Base-by-base conservation (phyloP, 306 rosid species). In the Abrus pulchellus region DNA sequence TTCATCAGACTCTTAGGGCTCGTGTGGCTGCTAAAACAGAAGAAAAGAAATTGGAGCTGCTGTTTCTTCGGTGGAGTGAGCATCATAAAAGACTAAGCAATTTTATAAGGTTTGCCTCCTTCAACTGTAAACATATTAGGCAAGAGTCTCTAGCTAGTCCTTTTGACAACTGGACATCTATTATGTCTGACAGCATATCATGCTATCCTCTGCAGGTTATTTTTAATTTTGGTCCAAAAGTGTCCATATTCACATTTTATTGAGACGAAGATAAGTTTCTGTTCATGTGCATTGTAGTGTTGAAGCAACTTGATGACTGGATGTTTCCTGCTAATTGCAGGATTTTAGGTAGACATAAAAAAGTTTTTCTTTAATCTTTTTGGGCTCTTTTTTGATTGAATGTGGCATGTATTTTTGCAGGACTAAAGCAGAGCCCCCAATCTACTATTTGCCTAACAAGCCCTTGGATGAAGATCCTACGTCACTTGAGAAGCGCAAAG, bases 241-340 rank as follows among this genome's bases (percentile, higher is more conserved):
- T 95, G 97, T 95, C 99, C 99, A 93, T 95, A 93, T 95, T 95
- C 98, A 88, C 97, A 86, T 94, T 93, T 89, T 91, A 91, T 86
- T 92, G 88, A 87, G 94, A 87, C 93, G 68, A 93, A 95, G 99
- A 95, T 95, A 95, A 95, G 99, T 91, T 95, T 95, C 99, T 74
- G 86, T 86, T 92, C 97, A 89, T 77, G 90, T 81, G 92, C 86
- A 85, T 90, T 76, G 89, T 86, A 84, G 83, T 86, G 78, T 83
- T 89, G 94, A 92, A 88, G 87, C 91, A 89, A 84, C 82, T 90
- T 90, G 90, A 83, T 86, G 84, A 48, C 84, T 79, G 76, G 88
- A 86, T 86, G 79, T 73, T 80, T 86, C 85, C 74, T 86, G 90
- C 87, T 77, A 47, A 57, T 75, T 83, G 88, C 87, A 63, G 83